Evolutionary conservation across 331 rosid species (phyloP).

Genomic region (Malus hybrid): DNA sequence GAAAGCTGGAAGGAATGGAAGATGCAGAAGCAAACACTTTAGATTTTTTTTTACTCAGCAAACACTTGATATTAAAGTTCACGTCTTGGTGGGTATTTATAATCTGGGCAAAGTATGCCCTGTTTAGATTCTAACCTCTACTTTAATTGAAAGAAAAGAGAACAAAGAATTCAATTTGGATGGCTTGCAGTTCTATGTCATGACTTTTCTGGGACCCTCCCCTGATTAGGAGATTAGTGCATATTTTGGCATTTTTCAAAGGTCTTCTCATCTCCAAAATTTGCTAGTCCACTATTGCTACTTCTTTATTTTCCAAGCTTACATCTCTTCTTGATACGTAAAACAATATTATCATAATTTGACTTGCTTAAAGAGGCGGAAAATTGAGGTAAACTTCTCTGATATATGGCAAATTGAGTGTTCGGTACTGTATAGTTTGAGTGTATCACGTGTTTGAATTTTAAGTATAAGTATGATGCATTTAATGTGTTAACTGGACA

Average conservation of each 20-base stretch:
- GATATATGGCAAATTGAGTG: background rate
- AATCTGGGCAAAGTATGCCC: background rate
- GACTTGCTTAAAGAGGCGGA: background rate
- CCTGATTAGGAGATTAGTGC: background rate
- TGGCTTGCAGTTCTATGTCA: slow-evolving; percentile 1
- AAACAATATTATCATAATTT: background rate
- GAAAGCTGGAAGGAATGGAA: background rate
- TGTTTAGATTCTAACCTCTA: background rate
- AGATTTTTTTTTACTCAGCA: too few species aligned
- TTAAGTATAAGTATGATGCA: background rate
- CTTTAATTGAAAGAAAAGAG: background rate
- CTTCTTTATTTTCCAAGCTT: background rate
- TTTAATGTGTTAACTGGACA: background rate
- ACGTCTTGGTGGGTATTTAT: slow-evolving; percentile 7
- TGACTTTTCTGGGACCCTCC: background rate
- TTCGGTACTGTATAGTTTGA: background rate
- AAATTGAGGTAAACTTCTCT: background rate
- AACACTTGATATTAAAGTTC: background rate
- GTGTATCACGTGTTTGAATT: background rate
- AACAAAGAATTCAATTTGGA: slow-evolving; percentile 11
- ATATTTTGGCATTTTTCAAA: background rate
- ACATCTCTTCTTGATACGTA: background rate
- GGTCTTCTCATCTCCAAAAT: slow-evolving; percentile 6
- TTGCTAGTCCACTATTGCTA: background rate
- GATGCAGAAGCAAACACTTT: background rate